Base-by-base conservation (phyloP, 176 grass and related monocot genomes). In the Chrysopogon serrulatus region DNA sequence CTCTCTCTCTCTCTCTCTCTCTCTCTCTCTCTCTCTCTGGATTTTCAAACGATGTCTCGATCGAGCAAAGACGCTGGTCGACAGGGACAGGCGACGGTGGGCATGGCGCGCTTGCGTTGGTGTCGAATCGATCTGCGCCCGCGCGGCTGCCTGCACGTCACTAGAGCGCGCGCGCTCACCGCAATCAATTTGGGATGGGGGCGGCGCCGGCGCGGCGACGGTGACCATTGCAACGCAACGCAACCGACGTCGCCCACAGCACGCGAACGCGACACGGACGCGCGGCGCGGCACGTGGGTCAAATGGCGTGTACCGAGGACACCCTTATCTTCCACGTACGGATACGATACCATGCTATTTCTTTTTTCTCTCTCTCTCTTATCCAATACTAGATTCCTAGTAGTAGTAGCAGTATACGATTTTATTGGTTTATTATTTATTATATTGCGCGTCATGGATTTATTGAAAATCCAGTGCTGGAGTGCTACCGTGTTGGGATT, bases 251-350 rank as follows among this genome's bases (percentile, higher is more conserved):
- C 36, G 60, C 75, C 60, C 5, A 33, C 62, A 2, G 36, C 35
- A 42, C 51, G 27, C n/a, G n/a, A n/a, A n/a, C n/a, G n/a, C 19
- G 33, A 2, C 48, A 16, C 59, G 61, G 5, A 30, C 28, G 28
- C 27, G 47, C 66, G 21, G 9, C 41, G 3, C 32, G 68, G 40
- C 65, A 79, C 88, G 71, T 82, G 88, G 71, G 72, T 77, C 54
- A 82, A 83, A 73, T 53, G 68, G 65, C 70, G 70, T 73, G 15
- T 11, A 26, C 61, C 19, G 76, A 77, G 32, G 62, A 48, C n/a
- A 39, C 37, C 37, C 84, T 86, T 86, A 83, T 90, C 84, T 83
- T 65, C 78, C 88, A 73, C 77, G 43, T n/a, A 71, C 21, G 56
- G 45, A 48, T 12, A 48, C 45, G 45, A 48, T 5, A 48, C 45